Percentiles rank a stretch among this genome's conserved stretches.
Conservation (phyloP, 2,329 filamentous ascomycete species). For the Sarocladium strictum region DNA sequence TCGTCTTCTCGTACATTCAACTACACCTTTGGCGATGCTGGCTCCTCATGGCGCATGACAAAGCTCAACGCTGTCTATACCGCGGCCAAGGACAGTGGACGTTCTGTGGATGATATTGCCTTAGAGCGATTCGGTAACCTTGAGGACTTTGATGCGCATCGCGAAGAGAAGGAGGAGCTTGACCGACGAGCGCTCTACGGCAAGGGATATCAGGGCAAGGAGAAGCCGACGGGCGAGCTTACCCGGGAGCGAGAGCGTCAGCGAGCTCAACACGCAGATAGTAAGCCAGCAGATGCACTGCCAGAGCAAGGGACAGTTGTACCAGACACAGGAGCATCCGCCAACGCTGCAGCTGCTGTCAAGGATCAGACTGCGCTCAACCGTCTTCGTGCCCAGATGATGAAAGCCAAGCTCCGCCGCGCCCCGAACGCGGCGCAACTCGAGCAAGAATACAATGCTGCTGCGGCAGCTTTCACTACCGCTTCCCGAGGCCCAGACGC, state of each 20-base stretch:
- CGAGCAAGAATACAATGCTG: conserved; percentile 77
- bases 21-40: conserved; percentile 84
- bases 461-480: conserved; percentile 53
- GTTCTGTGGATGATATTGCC: conserved; percentile 75
- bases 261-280: conserved; percentile 21
- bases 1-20: conserved; percentile 45
- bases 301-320: conserved; percentile 52
- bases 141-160: conserved; percentile 81
- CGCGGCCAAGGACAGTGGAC: conserved; percentile 66
- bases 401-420: conserved; percentile 86
- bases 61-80: conserved; percentile 83
- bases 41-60: conserved; percentile 94
- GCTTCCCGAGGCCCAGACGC: conserved; percentile 53
- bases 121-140: conserved; percentile 75
- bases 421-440: conserved; percentile 69
- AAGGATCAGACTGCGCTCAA: conserved; percentile 76
- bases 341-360: conserved; percentile 12
- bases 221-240: conserved; percentile 82
- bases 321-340: conserved; percentile 34
- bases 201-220: conserved; percentile 74
- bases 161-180: conserved; percentile 88
- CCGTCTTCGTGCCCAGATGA: conserved; percentile 84
- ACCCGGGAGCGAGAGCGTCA: conserved; percentile 70
- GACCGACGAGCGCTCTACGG: conserved; percentile 81
- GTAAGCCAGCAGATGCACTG: conserved; percentile 13